These are phyloP conservation scores for Starmera dryadoides DNA, from an alignment of 805 yeast species.

Conservation along the genomic window DNA sequence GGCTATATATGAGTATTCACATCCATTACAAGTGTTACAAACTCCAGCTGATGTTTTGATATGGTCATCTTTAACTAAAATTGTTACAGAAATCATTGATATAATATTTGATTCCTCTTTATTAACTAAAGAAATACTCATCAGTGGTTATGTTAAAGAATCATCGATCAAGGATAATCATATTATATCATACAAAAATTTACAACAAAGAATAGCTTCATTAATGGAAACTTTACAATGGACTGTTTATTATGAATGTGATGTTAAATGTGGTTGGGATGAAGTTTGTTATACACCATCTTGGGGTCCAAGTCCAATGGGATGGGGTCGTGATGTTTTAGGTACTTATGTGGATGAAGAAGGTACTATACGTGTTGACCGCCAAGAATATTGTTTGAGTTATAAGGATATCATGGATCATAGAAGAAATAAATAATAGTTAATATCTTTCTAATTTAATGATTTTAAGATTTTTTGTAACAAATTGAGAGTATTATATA, in stretches of 20 bases:
- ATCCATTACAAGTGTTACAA: conserved; percentile 30
- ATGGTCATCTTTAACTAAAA: conserved; percentile 38
- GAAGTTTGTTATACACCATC: conserved; percentile 52
- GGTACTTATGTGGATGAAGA: conserved; percentile 15
- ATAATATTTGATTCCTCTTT: conserved; percentile 29
- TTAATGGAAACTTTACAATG: conserved; percentile 30
- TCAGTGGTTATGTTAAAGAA: conserved; percentile 11
- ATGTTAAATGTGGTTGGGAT: conserved; percentile 32
- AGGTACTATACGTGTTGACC: conserved; percentile 19
- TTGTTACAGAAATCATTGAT: conserved; percentile 30
- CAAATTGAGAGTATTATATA: no score
- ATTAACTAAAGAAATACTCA: conserved; percentile 21
- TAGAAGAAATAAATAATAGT: no score
- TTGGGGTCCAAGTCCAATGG: conserved; percentile 53
- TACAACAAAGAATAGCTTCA: conserved; percentile 3
- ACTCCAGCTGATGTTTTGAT: conserved; percentile 38
- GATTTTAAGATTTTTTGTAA: no score
- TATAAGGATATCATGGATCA: conserved; percentile 1
- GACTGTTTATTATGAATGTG: conserved; percentile 36
- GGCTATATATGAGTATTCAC: conserved; percentile 41
- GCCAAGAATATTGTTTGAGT: conserved; percentile 11
- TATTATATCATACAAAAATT: conserved; percentile 4
- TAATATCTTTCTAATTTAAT: no score
- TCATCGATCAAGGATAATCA: conserved; percentile 5
- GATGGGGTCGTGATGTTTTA: conserved; percentile 21